phyloP scores from a whole-genome alignment of 768 basidiomycete species.

The Boletus reticulatus region DNA sequence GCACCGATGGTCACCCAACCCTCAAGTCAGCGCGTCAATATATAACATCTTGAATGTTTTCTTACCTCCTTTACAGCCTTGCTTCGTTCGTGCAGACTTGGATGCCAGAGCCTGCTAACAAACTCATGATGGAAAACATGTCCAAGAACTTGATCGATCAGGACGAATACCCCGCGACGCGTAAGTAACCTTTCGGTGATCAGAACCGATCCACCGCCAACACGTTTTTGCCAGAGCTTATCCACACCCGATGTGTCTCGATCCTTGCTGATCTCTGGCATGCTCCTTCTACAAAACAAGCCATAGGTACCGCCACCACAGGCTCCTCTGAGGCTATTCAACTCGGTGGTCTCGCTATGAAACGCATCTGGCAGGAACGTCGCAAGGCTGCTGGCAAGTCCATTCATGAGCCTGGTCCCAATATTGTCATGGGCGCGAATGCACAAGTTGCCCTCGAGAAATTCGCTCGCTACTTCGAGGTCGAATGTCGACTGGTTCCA shows the following conservation, averaged over 20 bases:
- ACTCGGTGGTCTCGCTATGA: slow-evolving; percentile 71
- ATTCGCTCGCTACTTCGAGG: slow-evolving; percentile 67
- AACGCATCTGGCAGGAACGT: slow-evolving; percentile 66
- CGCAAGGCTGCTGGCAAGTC: slow-evolving; percentile 65
- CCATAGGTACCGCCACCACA: slow-evolving; percentile 69
- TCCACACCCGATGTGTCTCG: slow-evolving; percentile 47
- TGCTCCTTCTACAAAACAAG: slow-evolving; percentile 50
- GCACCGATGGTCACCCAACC: slow-evolving; percentile 51
- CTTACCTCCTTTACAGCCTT: slow-evolving; percentile 32
- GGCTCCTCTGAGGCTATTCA: slow-evolving; percentile 72
- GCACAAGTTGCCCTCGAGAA: slow-evolving; percentile 72
- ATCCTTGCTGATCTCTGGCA: slow-evolving; percentile 71
- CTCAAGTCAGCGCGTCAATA: slow-evolving; percentile 40
- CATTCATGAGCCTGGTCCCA: slow-evolving; percentile 64
- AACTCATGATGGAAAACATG: slow-evolving; percentile 62
- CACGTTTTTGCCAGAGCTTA: slow-evolving; percentile 29
- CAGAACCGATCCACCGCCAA: not conserved
- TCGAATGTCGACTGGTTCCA: slow-evolving; percentile 63
- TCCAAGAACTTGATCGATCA: slow-evolving; percentile 68
- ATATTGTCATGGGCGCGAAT: slow-evolving; percentile 65
- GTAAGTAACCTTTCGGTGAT: slow-evolving; percentile 20
- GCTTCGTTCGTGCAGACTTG: slow-evolving; percentile 69
- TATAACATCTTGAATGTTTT: not conserved
- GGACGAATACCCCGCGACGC: slow-evolving; percentile 66
- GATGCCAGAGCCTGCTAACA: slow-evolving; percentile 52